Evolutionary conservation across 2,329 filamentous ascomycete genomes (phyloP), one percentile per base, ranked within the genome.

Genomic region (Xylariaceae sp.): DNA sequence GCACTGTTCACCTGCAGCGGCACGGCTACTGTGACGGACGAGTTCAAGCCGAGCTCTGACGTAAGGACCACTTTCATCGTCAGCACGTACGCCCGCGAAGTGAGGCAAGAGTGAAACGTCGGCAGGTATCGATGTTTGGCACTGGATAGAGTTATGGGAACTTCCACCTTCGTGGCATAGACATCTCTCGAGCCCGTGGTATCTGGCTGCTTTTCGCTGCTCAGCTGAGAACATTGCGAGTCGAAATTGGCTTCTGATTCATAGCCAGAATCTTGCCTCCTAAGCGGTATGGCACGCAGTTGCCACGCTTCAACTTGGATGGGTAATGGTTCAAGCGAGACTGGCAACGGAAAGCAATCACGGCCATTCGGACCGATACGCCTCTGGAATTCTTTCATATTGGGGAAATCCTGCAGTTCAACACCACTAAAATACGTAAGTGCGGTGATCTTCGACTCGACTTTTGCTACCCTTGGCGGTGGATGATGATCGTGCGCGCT

Each of bases 31-130:
- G 74, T 75, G 47, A 83, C 64, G 54, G 72, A 75, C 3, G 74
- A 77, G 66, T 73, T 77, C 57, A 74, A 71, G 6, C 77, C 72
- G 13, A 39, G 41, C 23, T 53, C 18, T 44, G 53, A 35, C 4
- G 65, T 61, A 8, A 77, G 55, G 5, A 72, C 74, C 4, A 85
- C 66, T 11, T 73, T 71, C 48, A 81, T 65, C 64, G 78, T 76
- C 35, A 85, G 67, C 3, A 78, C 75, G 69, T 85, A 85, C n/a
- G 78, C 77, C 30, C 82, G 78, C 6, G 80, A 81, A 44, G 77
- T 73, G 68, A 85, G 78, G 73, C 82, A 85, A 7, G 79, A 80
- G 72, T 84, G 80, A 67, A 85, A 85, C 4, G 80, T 81, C 0
- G 82, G 82, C 18, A 84, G 62, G 64, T 84, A 82, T 7, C 77